A percentile compares a stretch with the other conserved stretches of the same genome.
Conservation (phyloP, 2,329 filamentous ascomycete genomes). For the Pleomassaria siparia region DNA sequence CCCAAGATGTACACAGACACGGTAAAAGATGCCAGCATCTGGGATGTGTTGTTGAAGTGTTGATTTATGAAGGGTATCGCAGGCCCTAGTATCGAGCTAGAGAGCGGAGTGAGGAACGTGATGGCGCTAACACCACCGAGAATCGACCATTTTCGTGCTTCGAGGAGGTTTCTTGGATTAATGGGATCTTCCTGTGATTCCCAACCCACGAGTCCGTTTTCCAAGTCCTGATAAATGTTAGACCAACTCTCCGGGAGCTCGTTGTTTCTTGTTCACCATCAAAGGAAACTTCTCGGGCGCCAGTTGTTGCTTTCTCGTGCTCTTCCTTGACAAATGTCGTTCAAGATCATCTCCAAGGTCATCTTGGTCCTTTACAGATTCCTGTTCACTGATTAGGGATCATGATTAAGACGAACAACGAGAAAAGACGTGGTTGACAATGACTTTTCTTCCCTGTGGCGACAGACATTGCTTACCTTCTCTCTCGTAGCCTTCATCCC, state of each 20-base stretch:
- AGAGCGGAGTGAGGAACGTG: conserved; percentile 38
- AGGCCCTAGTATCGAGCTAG: conserved; percentile 41
- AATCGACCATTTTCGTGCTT: conserved; percentile 29
- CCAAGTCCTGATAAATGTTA: conserved; percentile 21
- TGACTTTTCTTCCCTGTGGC: too few relatives aligned
- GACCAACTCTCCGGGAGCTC: not conserved
- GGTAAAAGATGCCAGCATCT: conserved; percentile 32
- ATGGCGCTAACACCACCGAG: conserved; percentile 32
- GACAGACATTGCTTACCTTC: not conserved
- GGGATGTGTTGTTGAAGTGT: conserved; percentile 36
- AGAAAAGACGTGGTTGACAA: too few relatives aligned
- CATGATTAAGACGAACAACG: too few relatives aligned
- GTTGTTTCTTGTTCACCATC: conserved; percentile 5
- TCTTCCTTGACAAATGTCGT: conserved; percentile 34
- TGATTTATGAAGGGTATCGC: conserved; percentile 32
- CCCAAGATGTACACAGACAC: conserved; percentile 42
- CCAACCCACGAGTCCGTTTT: conserved; percentile 40
- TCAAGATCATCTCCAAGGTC: conserved; percentile 29
- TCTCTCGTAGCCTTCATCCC: not conserved
- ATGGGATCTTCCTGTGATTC: conserved; percentile 35
- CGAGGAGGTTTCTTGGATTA: conserved; percentile 37
- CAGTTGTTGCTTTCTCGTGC: conserved; percentile 29
- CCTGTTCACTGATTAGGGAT: conserved; percentile 9
- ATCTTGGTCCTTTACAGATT: conserved; percentile 12
- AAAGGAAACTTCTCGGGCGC: conserved; percentile 32